Evolutionary conservation across 768 basidiomycete species (phyloP), one percentile per base, ranked within the genome.

Genomic region (Boletus edulis): DNA sequence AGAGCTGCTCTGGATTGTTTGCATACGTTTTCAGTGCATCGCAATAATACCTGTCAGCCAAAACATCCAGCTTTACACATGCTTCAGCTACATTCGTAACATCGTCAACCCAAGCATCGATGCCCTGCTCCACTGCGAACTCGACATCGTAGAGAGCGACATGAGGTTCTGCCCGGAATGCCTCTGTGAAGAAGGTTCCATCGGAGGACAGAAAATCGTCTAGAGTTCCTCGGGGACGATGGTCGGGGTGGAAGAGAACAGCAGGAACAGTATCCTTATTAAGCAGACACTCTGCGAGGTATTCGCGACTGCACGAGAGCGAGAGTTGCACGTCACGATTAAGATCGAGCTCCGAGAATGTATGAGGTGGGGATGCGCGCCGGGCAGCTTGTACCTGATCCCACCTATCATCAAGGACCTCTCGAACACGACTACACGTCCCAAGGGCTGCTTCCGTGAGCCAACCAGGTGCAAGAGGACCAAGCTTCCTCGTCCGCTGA

Each of bases 341-440:
- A 13, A 72, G 49, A 42, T 75, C 42, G n/a, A 73, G 62, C 5
- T 51, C 37, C 4, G 58, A 59, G 1, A 27, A 35, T 0, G 0
- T 2, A 8, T 40, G 31, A n/a, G 46, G 31, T 10, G 67, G 54
- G 3, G 69, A 67, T 29, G 6, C 5, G 3, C 62, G 58, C 41
- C 73, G 72, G 4, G 22, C 20, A 1, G 42, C 38, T 46, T 68
- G 72, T 12, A 74, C 64, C 20, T 40, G 31, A 13, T 51, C 51
- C 78, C 78, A 79, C 46, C 76, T 66, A 4, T 18, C 27, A 53
- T 74, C 63, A 18, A 79, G 54, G 4, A 43, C 9, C 40, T 24
- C 38, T 77, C 77, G 49, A 79, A 81, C 1, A 77, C 62, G n/a
- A 70, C 63, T 43, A 12, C 73, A 76, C 1, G 74, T 61, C 35